Conservation (phyloP, 805 yeast species). For the Candida ovalis region DNA sequence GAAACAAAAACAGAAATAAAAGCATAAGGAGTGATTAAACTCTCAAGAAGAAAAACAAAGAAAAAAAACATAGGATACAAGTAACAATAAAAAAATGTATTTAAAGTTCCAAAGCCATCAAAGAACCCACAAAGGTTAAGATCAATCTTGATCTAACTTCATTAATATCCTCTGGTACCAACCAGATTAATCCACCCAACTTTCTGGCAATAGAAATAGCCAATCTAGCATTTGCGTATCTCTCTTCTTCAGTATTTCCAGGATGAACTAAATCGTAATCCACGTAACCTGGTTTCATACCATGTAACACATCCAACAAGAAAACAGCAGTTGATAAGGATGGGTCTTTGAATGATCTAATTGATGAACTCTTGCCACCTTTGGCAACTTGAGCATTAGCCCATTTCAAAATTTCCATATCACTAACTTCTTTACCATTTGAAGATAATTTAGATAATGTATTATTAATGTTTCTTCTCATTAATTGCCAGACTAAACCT, state of each 20-base stretch:
- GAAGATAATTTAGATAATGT: constrained; percentile 72
- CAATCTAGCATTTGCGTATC: constrained; percentile 89
- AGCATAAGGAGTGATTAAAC: not conserved
- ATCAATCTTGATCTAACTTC: constrained; percentile 94
- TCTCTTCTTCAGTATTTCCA: constrained; percentile 78
- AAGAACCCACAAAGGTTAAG: constrained; percentile 90
- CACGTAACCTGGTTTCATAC: constrained; percentile 95
- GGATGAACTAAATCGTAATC: constrained; percentile 87
- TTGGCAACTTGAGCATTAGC: constrained; percentile 81
- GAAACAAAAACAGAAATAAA: not conserved
- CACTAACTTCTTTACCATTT: constrained; percentile 73
- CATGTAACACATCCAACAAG: constrained; percentile 85
- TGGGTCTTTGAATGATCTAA: constrained; percentile 84
- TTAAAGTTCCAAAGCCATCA: constrained; percentile 61
- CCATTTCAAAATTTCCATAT: constrained; percentile 88
- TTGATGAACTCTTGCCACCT: constrained; percentile 72
- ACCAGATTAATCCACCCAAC: constrained; percentile 95
- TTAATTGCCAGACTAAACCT: constrained; percentile 96
- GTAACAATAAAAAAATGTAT: not conserved
- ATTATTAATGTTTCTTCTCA: constrained; percentile 90
- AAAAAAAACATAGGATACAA: not conserved
- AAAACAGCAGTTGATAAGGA: constrained; percentile 74
- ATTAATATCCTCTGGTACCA: constrained; percentile 98
- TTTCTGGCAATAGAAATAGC: constrained; percentile 98
- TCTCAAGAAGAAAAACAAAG: constrained; percentile 1